A percentile compares a stretch with the other conserved stretches of the same genome.
Conservation (phyloP, 1,284 basidiomycete genomes). For the Trametes pubescens region DNA sequence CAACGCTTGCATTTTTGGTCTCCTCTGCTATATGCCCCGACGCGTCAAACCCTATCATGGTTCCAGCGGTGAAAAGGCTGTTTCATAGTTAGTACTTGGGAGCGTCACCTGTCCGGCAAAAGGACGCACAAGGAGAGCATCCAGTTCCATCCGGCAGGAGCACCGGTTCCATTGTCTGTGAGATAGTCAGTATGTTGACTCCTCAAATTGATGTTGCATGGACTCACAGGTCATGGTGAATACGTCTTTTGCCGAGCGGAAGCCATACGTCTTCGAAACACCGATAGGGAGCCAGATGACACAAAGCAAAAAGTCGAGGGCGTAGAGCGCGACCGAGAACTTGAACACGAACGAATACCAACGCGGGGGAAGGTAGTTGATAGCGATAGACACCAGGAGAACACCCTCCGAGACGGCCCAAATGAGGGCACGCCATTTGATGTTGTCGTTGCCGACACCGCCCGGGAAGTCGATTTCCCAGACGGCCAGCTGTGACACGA, state of each 20-base stretch:
- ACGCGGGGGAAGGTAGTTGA: constrained; percentile 84
- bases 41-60: constrained; percentile 87
- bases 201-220: not conserved
- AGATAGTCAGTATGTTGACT: constrained; percentile 7
- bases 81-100: constrained; percentile 12
- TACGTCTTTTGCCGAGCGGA: constrained; percentile 80
- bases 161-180: constrained; percentile 86
- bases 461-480: constrained; percentile 84
- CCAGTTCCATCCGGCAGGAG: constrained; percentile 87
- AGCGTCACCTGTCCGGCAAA: not conserved
- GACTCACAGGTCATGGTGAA: constrained; percentile 82
- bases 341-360: constrained; percentile 80
- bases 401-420: constrained; percentile 83
- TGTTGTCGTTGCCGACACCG: constrained; percentile 69
- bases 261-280: constrained; percentile 83
- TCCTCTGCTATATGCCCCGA: constrained; percentile 91
- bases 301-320: constrained; percentile 86
- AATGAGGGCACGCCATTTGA: constrained; percentile 85
- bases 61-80: constrained; percentile 85
- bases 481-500: constrained; percentile 82
- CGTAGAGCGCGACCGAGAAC: constrained; percentile 74
- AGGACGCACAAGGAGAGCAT: constrained; percentile 72
- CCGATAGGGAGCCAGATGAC: constrained; percentile 90
- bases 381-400: constrained; percentile 71
- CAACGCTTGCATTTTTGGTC: constrained; percentile 85